These are phyloP conservation scores for Paracoccidioides lutzii DNA, from an alignment of 2,329 filamentous ascomycete genomes.

Conservation along the genomic window DNA sequence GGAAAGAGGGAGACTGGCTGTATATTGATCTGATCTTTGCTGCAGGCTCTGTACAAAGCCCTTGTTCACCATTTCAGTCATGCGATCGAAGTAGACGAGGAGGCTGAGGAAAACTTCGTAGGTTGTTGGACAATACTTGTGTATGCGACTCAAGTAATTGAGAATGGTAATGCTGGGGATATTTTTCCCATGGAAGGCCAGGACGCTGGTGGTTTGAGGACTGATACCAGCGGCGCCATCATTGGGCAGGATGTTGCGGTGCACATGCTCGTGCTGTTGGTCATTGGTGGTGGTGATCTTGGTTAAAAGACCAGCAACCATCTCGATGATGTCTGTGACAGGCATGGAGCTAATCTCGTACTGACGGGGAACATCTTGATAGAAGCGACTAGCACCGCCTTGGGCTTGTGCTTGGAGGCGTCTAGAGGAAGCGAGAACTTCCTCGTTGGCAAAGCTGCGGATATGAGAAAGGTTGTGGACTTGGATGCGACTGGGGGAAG, in stretches of 20 bases:
- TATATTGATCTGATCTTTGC: conserved; percentile 13
- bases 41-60: conserved; percentile 38
- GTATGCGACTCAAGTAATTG: conserved; percentile 88
- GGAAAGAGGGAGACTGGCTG: conserved; percentile 10
- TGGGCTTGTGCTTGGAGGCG: conserved; percentile 13
- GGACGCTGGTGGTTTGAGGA: conserved; percentile 57
- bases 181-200: conserved; percentile 97
- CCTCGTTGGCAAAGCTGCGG: conserved; percentile 71
- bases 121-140: conserved; percentile 97
- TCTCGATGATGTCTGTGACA: conserved; percentile 92
- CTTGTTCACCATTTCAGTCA: conserved; percentile 91
- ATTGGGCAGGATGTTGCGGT: conserved; percentile 55
- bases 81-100: conserved; percentile 94
- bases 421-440: conserved; percentile 47
- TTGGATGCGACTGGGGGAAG: conserved; percentile 52
- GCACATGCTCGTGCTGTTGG: conserved; percentile 77
- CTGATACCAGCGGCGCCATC: conserved; percentile 47
- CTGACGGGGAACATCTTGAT: conserved; percentile 41
- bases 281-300: conserved; percentile 98
- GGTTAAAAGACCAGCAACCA: conserved; percentile 90
- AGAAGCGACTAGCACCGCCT: conserved; percentile 14
- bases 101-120: conserved; percentile 96
- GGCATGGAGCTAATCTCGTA: conserved; percentile 98
- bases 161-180: conserved; percentile 93
- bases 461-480: conserved; percentile 86